A percentile compares a stretch with the other conserved stretches of the same genome.
phyloP scores from a whole-genome alignment of 129 eudicot species.

The Flaveria ramosissima region DNA sequence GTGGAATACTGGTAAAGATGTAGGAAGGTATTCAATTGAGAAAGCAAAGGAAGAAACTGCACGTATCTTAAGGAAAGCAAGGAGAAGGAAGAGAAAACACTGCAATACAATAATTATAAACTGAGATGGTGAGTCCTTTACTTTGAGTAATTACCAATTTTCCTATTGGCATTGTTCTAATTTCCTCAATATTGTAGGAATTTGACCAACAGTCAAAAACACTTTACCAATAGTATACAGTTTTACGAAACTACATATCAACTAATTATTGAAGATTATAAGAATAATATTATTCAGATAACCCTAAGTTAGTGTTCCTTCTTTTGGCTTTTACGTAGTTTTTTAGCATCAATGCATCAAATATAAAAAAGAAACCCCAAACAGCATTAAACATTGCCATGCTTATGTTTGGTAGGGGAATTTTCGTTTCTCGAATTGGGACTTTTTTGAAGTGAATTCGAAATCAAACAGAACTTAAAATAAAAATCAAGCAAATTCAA shows the following conservation, averaged over 20 bases:
- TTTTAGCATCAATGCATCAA: no score
- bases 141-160: conserved; percentile 16
- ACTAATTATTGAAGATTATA: not conserved
- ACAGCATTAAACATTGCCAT: not conserved
- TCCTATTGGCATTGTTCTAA: not conserved
- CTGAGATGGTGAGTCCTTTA: conserved; percentile 52
- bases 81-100: conserved; percentile 83
- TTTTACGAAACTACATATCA: not conserved
- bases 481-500: no score
- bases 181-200: conserved; percentile 7
- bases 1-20: conserved; percentile 24
- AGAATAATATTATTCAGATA: not conserved
- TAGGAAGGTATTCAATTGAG: conserved; percentile 46
- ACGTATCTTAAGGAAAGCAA: conserved; percentile 78
- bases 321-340: not conserved
- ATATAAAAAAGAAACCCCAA: no score
- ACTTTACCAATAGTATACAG: not conserved
- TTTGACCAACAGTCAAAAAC: conserved; percentile 2
- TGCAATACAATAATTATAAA: conserved; percentile 53
- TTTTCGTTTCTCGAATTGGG: not conserved
- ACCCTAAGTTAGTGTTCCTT: not conserved
- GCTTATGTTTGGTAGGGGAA: not conserved
- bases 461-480: no score
- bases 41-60: conserved; percentile 63
- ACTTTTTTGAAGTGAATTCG: no score